These are phyloP conservation scores for Papiliotrema laurentii DNA, from an alignment of 1,284 basidiomycete species.

Conservation along the genomic window DNA sequence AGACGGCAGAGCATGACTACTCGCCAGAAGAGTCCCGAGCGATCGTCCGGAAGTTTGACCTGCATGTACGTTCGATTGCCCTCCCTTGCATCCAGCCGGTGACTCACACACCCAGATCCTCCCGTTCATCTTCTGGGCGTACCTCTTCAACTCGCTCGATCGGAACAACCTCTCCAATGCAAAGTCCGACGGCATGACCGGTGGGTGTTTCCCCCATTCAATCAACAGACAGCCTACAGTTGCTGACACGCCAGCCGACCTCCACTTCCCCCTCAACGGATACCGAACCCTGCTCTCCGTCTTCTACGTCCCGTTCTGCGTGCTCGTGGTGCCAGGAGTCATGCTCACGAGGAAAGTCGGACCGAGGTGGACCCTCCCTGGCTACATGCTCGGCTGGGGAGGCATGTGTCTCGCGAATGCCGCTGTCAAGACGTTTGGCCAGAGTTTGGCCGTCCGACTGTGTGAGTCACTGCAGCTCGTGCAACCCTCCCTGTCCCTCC, in stretches of 20 bases:
- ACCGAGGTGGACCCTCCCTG: conserved; percentile 21
- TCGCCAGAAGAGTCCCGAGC: conserved; percentile 14
- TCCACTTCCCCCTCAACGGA: conserved; percentile 25
- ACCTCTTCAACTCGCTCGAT: conserved; percentile 30
- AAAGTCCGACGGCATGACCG: conserved; percentile 28
- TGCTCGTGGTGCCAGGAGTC: conserved; percentile 17
- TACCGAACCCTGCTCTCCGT: conserved; percentile 20
- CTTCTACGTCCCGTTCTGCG: conserved; percentile 21
- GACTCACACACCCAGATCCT: conserved; percentile 9
- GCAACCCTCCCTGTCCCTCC: background rate
- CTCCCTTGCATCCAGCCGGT: background rate
- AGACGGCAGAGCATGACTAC: too few relatives aligned
- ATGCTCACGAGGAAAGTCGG: conserved; percentile 25
- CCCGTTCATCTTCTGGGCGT: conserved; percentile 21
- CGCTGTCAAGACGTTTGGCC: conserved; percentile 16
- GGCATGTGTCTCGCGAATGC: conserved; percentile 22
- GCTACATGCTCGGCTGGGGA: conserved; percentile 26
- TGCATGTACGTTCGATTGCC: conserved; percentile 3
- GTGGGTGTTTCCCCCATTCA: conserved; percentile 1
- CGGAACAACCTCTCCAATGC: conserved; percentile 34
- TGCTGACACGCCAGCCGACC: conserved; percentile 9
- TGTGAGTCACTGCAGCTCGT: background rate
- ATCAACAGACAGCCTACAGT: background rate
- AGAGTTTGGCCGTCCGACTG: conserved; percentile 16
- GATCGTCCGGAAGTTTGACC: conserved; percentile 19